Evolutionary conservation across 176 grass and related monocot species (phyloP).

Genomic region (Saccharum officinarum): DNA sequence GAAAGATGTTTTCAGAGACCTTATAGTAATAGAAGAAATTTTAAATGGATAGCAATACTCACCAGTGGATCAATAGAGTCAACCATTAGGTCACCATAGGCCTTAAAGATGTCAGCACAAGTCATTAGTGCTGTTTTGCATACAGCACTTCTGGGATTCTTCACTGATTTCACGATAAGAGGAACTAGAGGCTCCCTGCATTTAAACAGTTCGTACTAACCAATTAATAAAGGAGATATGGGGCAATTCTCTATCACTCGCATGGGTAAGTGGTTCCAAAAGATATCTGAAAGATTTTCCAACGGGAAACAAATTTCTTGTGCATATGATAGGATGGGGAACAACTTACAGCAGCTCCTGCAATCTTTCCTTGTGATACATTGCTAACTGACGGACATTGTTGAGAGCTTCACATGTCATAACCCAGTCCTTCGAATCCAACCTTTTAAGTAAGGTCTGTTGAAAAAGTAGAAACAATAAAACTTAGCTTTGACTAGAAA

Average conservation of each 20-base stretch:
- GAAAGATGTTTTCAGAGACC: background rate
- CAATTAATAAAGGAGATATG: background rate
- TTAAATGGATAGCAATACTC: slow-evolving; percentile 9
- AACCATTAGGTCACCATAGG: slow-evolving; percentile 71
- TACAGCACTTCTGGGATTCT: slow-evolving; percentile 93
- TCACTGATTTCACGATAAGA: slow-evolving; percentile 89
- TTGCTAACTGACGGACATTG: slow-evolving; percentile 85
- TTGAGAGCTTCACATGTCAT: slow-evolving; percentile 92
- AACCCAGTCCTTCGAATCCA: slow-evolving; percentile 97
- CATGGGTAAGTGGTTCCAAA: slow-evolving; percentile 7
- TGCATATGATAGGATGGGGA: background rate
- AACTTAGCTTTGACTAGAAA: slow-evolving; percentile 1
- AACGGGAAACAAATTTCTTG: background rate
- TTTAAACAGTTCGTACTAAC: slow-evolving; percentile 8
- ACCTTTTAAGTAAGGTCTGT: slow-evolving; percentile 73
- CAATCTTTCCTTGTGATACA: slow-evolving; percentile 82
- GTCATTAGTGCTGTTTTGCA: slow-evolving; percentile 51
- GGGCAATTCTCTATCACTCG: background rate
- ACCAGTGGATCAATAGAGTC: slow-evolving; percentile 88
- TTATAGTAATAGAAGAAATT: slow-evolving; percentile 2
- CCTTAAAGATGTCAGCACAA: slow-evolving; percentile 88
- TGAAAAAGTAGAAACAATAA: slow-evolving; percentile 7
- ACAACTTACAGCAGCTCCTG: slow-evolving; percentile 77
- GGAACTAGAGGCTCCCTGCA: slow-evolving; percentile 69
- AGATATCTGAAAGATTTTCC: background rate